Evolutionary conservation across 306 rosid species (phyloP).

Genomic region (Quercus berberidifolia): DNA sequence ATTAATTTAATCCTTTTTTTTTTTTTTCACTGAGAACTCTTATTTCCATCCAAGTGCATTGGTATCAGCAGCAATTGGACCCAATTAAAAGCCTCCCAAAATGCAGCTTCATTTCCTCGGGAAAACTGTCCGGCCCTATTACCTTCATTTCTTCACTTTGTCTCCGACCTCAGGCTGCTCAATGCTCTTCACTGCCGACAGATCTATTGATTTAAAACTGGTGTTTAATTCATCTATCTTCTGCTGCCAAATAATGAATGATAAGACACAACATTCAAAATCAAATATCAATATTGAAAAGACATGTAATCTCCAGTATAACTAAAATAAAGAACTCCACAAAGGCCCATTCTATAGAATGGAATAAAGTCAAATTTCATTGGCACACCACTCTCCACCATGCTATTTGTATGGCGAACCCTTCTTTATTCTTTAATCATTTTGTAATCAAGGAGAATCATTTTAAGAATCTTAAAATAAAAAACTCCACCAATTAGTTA

Average conservation of each 20-base stretch:
- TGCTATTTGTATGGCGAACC: conserved; percentile 19
- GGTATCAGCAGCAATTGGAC: conserved; percentile 7
- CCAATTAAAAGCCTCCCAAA: not conserved
- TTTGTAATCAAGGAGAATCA: conserved; percentile 11
- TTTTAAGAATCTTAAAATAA: conserved; percentile 18
- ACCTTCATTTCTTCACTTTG: conserved; percentile 32
- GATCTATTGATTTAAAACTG: conserved; percentile 42
- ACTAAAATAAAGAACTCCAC: not conserved
- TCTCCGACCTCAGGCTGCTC: conserved; percentile 29
- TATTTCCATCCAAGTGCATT: conserved; percentile 10
- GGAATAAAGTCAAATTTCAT: conserved; percentile 34
- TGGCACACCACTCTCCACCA: conserved; percentile 24
- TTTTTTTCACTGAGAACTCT: not conserved
- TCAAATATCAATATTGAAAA: not conserved
- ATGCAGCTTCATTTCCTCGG: not conserved
- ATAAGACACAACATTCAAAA: not conserved
- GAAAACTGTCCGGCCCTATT: conserved; percentile 11
- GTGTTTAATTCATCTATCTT: conserved; percentile 44
- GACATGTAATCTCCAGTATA: not conserved
- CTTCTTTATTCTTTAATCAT: conserved; percentile 19
- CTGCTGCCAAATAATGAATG: conserved; percentile 32
- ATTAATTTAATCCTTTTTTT: not conserved
- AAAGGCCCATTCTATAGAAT: not conserved
- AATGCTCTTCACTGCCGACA: conserved; percentile 35
- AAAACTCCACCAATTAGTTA: conserved; percentile 14